These are phyloP conservation scores for Eucalyptus marginata DNA, from an alignment of 345 rosid species.

Conservation along the genomic window DNA sequence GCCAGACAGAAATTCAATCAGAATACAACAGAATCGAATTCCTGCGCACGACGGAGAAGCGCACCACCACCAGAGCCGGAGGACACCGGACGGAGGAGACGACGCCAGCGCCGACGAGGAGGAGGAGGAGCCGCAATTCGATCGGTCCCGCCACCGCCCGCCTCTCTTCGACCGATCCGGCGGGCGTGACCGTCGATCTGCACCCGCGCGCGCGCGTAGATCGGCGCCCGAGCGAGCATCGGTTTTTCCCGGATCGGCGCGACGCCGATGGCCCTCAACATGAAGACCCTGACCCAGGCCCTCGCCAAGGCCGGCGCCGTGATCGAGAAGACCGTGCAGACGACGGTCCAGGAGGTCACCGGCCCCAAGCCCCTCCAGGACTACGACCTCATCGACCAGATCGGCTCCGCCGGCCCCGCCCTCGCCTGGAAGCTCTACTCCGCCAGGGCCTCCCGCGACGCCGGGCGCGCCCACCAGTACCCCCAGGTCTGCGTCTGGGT, in stretches of 20 bases:
- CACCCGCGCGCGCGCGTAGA: neutral
- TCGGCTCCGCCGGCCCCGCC: constrained; percentile 99
- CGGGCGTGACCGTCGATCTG: neutral
- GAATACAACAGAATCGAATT: neutral
- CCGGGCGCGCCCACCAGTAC: constrained; percentile 70
- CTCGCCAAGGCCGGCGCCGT: constrained; percentile 95
- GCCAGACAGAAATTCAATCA: neutral
- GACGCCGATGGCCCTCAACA: constrained; percentile 65
- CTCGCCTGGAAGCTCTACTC: constrained; percentile 86
- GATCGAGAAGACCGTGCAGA: constrained; percentile 90
- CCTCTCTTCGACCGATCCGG: neutral
- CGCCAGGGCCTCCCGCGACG: constrained; percentile 65
- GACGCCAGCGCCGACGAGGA: neutral
- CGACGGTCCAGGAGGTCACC: constrained; percentile 96
- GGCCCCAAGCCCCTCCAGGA: constrained; percentile 92
- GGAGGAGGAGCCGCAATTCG: neutral
- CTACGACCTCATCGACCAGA: constrained; percentile 86
- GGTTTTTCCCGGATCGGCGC: neutral
- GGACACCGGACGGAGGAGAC: neutral
- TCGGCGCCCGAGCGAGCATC: neutral
- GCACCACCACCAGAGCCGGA: neutral
- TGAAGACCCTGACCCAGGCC: constrained; percentile 87
- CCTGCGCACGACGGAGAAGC: neutral
- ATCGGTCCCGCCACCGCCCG: neutral
- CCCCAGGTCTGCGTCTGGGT: constrained; percentile 93